These are phyloP conservation scores for Neonectria ditissima DNA, from an alignment of 2,329 filamentous ascomycete species.

Conservation along the genomic window DNA sequence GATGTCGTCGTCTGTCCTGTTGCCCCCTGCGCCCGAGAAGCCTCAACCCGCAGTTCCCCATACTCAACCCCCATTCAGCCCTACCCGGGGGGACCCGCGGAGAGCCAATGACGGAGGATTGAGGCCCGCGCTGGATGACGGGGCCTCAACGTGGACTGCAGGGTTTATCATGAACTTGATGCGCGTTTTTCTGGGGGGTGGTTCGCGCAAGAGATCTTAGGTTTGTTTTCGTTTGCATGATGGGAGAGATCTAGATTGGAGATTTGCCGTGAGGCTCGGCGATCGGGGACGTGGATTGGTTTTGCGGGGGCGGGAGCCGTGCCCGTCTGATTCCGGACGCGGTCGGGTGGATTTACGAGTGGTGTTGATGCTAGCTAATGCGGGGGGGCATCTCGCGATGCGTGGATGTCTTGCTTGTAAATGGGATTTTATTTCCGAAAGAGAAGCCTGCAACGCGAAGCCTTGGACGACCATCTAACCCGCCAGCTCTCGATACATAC, in stretches of 20 bases:
- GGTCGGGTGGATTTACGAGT: neutral
- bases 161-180: constrained; percentile 27
- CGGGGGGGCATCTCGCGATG: neutral
- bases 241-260: neutral
- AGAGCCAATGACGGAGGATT: constrained; percentile 15
- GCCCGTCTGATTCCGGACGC: neutral
- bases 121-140: constrained; percentile 23
- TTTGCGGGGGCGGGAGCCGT: neutral
- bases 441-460: constrained; percentile 12
- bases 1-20: neutral
- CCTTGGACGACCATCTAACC: constrained; percentile 3
- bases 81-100: constrained; percentile 12
- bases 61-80: constrained; percentile 12
- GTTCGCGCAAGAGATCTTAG: neutral
- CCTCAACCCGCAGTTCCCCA: constrained; percentile 1
- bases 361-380: neutral
- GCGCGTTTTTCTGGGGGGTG: constrained; percentile 15
- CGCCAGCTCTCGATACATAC: neutral
- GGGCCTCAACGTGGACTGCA: constrained; percentile 28
- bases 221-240: neutral
- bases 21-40: neutral
- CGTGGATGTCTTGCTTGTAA: neutral
- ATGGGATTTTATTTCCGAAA: constrained; percentile 12
- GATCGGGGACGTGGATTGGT: neutral
- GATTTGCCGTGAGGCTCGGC: neutral